These are phyloP conservation scores for Rhodotorula toruloides DNA, from an alignment of 768 basidiomycete genomes.

Conservation along the genomic window DNA sequence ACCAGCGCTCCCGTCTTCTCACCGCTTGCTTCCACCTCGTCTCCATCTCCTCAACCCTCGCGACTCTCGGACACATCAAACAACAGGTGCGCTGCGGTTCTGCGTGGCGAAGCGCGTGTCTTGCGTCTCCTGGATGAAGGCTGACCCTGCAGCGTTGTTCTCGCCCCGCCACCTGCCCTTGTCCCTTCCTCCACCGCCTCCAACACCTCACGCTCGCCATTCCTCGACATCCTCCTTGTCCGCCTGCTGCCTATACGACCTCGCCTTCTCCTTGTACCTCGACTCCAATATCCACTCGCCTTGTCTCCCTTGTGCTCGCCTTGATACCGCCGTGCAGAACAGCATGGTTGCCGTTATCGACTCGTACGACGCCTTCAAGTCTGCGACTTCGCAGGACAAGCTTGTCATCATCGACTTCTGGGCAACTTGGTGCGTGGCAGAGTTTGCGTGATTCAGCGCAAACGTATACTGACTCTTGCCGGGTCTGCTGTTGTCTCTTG, in stretches of 20 bases:
- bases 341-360: conserved; percentile 45
- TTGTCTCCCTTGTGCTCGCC: neutral
- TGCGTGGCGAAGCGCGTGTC: no score
- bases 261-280: neutral
- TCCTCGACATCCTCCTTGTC: neutral
- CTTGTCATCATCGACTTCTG: conserved; percentile 64
- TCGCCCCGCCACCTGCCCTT: no score
- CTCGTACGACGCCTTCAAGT: conserved; percentile 48
- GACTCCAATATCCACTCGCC: neutral
- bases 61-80: no score
- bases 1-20: no score
- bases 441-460: neutral
- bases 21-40: no score
- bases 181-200: neutral
- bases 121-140: no score
- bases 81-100: no score
- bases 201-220: neutral
- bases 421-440: conserved; percentile 60
- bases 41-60: no score
- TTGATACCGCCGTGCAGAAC: neutral
- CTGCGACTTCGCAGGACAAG: conserved; percentile 52
- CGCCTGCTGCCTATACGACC: no score
- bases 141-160: no score
- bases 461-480: neutral
- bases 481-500: neutral